Evolutionary conservation across 1,284 basidiomycete genomes (phyloP).

Genomic region (Moniliella sp.): DNA sequence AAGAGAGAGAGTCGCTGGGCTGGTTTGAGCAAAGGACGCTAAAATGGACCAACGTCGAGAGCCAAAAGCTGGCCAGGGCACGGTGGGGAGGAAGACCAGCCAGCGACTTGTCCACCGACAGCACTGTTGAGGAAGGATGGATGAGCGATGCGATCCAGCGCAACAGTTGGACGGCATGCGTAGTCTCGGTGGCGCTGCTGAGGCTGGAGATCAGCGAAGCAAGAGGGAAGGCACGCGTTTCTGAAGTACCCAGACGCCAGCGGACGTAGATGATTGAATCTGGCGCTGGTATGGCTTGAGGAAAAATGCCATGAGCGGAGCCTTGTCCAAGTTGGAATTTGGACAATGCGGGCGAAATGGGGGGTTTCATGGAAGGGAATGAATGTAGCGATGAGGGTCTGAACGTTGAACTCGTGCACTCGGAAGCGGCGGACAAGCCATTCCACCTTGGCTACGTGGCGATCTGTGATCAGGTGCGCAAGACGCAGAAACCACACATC

Average conservation of each 20-base stretch:
- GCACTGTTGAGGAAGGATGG: constrained; percentile 39
- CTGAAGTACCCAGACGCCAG: too few species aligned
- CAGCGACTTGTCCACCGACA: too few species aligned
- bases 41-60: constrained; percentile 58
- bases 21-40: constrained; percentile 12
- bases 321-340: constrained; percentile 50
- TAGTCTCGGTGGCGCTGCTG: constrained; percentile 42
- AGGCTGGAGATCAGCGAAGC: constrained; percentile 50
- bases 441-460: constrained; percentile 65
- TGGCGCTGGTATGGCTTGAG: constrained; percentile 40
- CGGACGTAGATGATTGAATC: constrained; percentile 52
- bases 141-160: constrained; percentile 46
- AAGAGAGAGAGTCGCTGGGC: too few species aligned
- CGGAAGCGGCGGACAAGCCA: constrained; percentile 86
- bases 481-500: constrained; percentile 49
- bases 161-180: constrained; percentile 44
- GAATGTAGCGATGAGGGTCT: constrained; percentile 58
- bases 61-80: constrained; percentile 62
- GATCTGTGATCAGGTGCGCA: constrained; percentile 58
- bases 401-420: constrained; percentile 76
- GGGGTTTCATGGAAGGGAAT: constrained; percentile 83
- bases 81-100: constrained; percentile 41
- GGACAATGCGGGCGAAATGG: constrained; percentile 79
- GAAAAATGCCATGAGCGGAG: constrained; percentile 5
- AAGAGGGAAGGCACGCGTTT: too few species aligned